Evolutionary conservation across 208 protist genomes (phyloP).

Genomic region (Leishmania tarentolae): DNA sequence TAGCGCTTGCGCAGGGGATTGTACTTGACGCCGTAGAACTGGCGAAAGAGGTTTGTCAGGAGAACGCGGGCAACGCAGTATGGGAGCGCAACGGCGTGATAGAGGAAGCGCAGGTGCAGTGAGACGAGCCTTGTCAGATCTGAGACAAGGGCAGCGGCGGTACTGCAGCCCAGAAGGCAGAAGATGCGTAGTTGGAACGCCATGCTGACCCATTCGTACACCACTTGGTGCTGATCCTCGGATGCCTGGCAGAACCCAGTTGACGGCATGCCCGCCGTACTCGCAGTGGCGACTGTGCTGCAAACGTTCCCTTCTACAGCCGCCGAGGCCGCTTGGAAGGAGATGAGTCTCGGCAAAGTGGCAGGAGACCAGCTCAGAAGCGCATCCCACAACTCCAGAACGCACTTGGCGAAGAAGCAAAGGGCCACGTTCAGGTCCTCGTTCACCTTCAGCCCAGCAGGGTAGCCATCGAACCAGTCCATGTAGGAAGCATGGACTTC

Average conservation of each 20-base stretch:
- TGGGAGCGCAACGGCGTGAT: constrained; percentile 62
- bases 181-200: constrained; percentile 58
- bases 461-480: constrained; percentile 93
- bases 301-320: background rate
- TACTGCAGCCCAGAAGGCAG: constrained; percentile 83
- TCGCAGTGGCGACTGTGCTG: background rate
- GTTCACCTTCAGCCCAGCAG: constrained; percentile 95
- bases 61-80: constrained; percentile 63
- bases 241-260: constrained; percentile 6
- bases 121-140: constrained; percentile 84
- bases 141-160: constrained; percentile 62
- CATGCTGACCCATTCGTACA: constrained; percentile 68
- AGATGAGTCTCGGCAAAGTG: constrained; percentile 25
- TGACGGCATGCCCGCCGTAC: background rate
- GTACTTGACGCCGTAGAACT: constrained; percentile 92
- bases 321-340: constrained; percentile 10
- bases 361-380: constrained; percentile 40
- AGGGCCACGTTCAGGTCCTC: constrained; percentile 89
- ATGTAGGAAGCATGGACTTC: constrained; percentile 86
- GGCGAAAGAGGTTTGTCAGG: constrained; percentile 69
- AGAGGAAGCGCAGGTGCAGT: constrained; percentile 84
- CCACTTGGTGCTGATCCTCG: constrained; percentile 22
- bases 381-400: constrained; percentile 73
- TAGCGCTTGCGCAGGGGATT: constrained; percentile 93
- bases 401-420: constrained; percentile 74